These are phyloP conservation scores for Penicillium odoratum DNA, from an alignment of 495 filamentous ascomycete species.

Conservation along the genomic window DNA sequence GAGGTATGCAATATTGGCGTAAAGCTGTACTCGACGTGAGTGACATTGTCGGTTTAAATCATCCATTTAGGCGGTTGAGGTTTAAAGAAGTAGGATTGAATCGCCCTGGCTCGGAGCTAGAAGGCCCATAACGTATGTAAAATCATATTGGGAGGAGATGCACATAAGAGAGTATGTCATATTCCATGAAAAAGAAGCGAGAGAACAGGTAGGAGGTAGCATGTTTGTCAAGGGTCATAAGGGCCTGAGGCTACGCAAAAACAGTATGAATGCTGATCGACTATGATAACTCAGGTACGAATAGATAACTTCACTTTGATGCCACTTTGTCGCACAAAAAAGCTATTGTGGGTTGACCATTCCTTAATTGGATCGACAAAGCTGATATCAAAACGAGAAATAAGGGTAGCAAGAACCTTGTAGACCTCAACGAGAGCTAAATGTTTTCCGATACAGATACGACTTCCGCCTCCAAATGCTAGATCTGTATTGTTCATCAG, in stretches of 20 bases:
- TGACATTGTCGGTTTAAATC: no score
- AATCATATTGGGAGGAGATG: no score
- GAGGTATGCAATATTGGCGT: no score
- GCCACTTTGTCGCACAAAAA: constrained; percentile 57
- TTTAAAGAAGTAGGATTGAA: no score
- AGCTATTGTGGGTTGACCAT: constrained; percentile 50
- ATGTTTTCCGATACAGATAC: constrained; percentile 57
- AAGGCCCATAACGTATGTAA: no score
- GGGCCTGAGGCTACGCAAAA: no score
- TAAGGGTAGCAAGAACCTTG: constrained; percentile 52
- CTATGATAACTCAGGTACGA: background rate
- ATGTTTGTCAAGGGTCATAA: no score
- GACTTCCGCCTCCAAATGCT: constrained; percentile 53
- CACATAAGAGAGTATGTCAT: background rate
- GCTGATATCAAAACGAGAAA: constrained; percentile 53
- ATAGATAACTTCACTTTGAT: constrained; percentile 24
- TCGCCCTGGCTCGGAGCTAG: no score
- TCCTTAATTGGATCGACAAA: constrained; percentile 44
- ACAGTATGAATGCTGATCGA: background rate
- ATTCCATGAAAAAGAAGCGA: background rate
- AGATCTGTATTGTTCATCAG: constrained; percentile 36
- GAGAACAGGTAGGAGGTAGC: background rate
- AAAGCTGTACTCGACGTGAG: no score
- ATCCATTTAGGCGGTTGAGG: no score
- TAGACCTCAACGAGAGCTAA: constrained; percentile 57